Percentiles rank a stretch among this genome's conserved stretches.
phyloP scores from a whole-genome alignment of 2,329 filamentous ascomycete species.

The Calonectria montana region DNA sequence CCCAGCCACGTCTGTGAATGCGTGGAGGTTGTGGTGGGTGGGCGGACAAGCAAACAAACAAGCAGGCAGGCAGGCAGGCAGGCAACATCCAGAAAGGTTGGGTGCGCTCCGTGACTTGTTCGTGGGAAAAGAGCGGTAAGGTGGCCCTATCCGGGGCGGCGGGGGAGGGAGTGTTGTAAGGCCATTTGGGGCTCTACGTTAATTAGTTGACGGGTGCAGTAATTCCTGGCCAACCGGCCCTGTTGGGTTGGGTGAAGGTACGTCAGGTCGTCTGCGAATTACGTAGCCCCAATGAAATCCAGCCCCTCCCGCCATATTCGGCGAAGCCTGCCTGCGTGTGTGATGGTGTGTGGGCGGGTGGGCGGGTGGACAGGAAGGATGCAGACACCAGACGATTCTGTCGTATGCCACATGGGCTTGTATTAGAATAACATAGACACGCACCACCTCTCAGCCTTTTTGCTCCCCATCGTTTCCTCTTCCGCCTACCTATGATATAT shows the following conservation, averaged over 20 bases:
- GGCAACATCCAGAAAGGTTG: not conserved
- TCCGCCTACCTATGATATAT: not conserved
- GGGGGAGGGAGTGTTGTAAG: not conserved
- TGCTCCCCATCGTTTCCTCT: not conserved
- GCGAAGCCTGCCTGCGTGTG: not conserved
- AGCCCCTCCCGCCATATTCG: constrained; percentile 11
- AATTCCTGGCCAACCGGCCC: not conserved
- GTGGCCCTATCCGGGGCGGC: not conserved
- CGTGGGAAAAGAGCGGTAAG: constrained; percentile 20
- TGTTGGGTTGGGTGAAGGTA: not conserved
- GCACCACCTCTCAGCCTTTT: not conserved
- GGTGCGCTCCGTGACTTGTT: not conserved
- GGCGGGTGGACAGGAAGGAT: not conserved
- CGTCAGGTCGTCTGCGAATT: constrained; percentile 15
- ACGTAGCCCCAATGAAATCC: constrained; percentile 17
- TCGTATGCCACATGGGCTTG: not conserved
- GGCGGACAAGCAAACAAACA: not conserved
- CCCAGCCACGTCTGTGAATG: not conserved
- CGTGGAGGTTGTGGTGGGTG: not conserved
- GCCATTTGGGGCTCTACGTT: not conserved
- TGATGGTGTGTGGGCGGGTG: not conserved
- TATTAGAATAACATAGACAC: constrained; percentile 3
- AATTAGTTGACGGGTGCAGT: not conserved
- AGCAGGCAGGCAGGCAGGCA: not conserved
- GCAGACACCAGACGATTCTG: not conserved